phyloP scores from a whole-genome alignment of 106 monocot species.

The Triglochin maritima region DNA sequence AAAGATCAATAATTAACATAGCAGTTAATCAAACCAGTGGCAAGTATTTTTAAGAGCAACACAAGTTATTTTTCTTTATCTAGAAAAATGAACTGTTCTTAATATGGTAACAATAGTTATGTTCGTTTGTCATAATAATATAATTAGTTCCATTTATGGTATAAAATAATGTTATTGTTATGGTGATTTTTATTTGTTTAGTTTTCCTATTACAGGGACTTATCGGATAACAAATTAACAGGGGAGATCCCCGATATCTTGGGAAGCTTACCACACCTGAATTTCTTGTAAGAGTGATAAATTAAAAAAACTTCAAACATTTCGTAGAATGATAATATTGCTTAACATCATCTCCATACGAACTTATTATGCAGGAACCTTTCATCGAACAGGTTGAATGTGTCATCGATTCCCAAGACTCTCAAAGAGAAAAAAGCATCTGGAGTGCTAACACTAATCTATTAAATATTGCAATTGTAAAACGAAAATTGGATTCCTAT shows the following conservation, averaged over 20 bases:
- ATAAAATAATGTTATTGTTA: too few relatives aligned
- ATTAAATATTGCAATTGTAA: neutral
- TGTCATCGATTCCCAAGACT: conserved; percentile 1
- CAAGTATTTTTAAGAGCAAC: neutral
- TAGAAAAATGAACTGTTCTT: neutral
- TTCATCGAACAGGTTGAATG: conserved; percentile 2
- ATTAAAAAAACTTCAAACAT: neutral
- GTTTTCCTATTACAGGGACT: conserved; percentile 4
- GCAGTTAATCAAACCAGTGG: neutral
- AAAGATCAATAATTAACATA: too few relatives aligned
- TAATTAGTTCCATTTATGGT: too few relatives aligned
- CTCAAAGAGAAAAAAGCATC: neutral
- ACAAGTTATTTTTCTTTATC: neutral
- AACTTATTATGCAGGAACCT: conserved; percentile 1
- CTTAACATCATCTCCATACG: too few relatives aligned
- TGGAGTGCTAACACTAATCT: conserved; percentile 9
- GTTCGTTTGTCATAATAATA: too few relatives aligned
- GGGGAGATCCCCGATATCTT: conserved; percentile 9
- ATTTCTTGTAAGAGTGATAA: conserved; percentile 7
- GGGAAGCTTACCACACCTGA: neutral
- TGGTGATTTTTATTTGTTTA: neutral
- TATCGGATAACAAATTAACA: conserved; percentile 9
- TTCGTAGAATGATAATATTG: neutral
- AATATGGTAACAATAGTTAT: too few relatives aligned
- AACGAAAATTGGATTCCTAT: too few relatives aligned